Base-by-base conservation (phyloP, 2,329 filamentous ascomycete species). In the Curvularia eragrostidis region DNA sequence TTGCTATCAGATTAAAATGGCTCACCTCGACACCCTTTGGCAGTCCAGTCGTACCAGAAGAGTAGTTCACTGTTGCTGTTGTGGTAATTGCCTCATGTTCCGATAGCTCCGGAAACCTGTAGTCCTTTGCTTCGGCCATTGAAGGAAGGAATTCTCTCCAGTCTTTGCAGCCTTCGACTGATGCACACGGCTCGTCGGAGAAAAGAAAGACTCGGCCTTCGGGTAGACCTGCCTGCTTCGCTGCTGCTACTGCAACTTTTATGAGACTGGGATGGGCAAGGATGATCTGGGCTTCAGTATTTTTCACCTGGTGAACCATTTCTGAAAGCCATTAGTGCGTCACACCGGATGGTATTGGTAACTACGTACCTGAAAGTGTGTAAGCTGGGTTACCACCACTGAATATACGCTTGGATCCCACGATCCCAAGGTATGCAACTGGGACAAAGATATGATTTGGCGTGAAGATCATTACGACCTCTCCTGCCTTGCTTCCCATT, bases 401-500 rank as follows among this genome's bases (percentile, higher is more conserved):
- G 67, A 85, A 85, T 36, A 82, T 75, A 53, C 78, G 80, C 30
- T 81, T 81, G 2, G 80, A 80, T 0, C 82, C 83, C 1, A 83
- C 80, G 41, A 82, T 80, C 3, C 81, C 82, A 19, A 84, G 71
- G 63, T 83, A 84, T 10, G 81, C 80, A 1, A 80, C 78, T 0
- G 83, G 83, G 2, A 85, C 80, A 60, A 80, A 83, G 24, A 85
- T 78, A 52, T 84, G 81, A 66, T 85, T 85, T 5, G 82, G 81
- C 0, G 82, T 81, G 60, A 80, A 80, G 8, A 84, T 80, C 79
- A 84, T 78, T 28, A 84, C 79, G 1, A 82, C 81, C 30, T 85
- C 82, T 2, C 81, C 81, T 18, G 68, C 72, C 56, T 78, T 72
- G 32, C 83, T 66, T 6, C 80, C 81, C 6, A 82, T 66, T 13